These are phyloP conservation scores for Penicillium mononematosum DNA, from an alignment of 495 filamentous ascomycete genomes.

Conservation along the genomic window DNA sequence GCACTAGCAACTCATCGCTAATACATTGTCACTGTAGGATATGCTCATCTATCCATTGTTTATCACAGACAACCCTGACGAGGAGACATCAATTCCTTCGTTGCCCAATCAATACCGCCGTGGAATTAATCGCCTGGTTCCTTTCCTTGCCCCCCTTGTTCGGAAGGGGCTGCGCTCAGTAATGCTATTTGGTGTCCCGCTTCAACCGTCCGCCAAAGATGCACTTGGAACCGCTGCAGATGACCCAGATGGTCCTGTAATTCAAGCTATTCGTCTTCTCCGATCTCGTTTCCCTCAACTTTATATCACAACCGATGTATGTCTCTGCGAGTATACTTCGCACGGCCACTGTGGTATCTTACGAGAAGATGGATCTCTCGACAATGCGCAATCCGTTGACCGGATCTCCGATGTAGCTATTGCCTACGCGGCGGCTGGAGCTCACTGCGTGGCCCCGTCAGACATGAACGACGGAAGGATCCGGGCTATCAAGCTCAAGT, in stretches of 20 bases:
- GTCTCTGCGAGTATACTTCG: constrained; percentile 98
- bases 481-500: constrained; percentile 91
- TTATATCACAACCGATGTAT: constrained; percentile 89
- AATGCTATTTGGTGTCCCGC: constrained; percentile 92
- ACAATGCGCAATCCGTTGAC: constrained; percentile 89
- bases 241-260: constrained; percentile 88
- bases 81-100: constrained; percentile 86
- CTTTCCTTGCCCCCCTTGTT: constrained; percentile 82
- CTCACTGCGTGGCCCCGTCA: constrained; percentile 93
- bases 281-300: constrained; percentile 80
- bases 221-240: constrained; percentile 90
- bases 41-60: constrained; percentile 99
- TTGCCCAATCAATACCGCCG: constrained; percentile 84
- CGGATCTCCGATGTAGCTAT: constrained; percentile 91
- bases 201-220: constrained; percentile 78
- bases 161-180: constrained; percentile 86
- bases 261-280: constrained; percentile 76
- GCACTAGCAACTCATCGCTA: neutral
- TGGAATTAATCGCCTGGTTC: constrained; percentile 79
- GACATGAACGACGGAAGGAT: constrained; percentile 99
- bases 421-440: constrained; percentile 88
- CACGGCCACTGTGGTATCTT: constrained; percentile 97
- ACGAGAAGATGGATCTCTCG: constrained; percentile 83
- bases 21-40: constrained; percentile 47
- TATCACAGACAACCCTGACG: constrained; percentile 89